phyloP scores from a whole-genome alignment of 192 early-diverging fungal genomes.

The Backusella mclennaniae region DNA sequence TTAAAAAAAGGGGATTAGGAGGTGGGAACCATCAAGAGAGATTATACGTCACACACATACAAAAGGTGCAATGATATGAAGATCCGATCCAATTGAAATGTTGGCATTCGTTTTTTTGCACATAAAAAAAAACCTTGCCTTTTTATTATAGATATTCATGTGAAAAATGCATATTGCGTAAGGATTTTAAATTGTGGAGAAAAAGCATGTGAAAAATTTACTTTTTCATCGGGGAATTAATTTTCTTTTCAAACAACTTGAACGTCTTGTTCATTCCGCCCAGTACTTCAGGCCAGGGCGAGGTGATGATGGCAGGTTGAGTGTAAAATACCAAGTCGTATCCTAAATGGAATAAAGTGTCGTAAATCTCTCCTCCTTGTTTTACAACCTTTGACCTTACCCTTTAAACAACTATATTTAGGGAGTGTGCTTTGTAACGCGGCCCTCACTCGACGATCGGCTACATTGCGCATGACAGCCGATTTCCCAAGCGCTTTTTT shows the following conservation, averaged over 20 bases:
- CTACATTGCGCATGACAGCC: slow-evolving; percentile 11
- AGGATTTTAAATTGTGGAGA: background rate
- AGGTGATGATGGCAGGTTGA: background rate
- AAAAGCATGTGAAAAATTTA: slow-evolving; percentile 13
- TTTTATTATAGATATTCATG: slow-evolving; percentile 4
- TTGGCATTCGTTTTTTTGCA: background rate
- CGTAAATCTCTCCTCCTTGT: background rate
- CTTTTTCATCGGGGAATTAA: slow-evolving; percentile 1
- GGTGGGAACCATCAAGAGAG: background rate
- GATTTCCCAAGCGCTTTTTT: slow-evolving; percentile 18
- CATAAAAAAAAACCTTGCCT: background rate
- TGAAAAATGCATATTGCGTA: slow-evolving; percentile 2
- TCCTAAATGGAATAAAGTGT: background rate
- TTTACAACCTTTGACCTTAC: background rate
- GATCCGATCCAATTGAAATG: slow-evolving; percentile 4
- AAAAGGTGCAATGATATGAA: background rate
- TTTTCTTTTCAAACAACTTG: background rate
- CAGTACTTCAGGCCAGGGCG: background rate
- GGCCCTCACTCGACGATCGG: slow-evolving; percentile 3
- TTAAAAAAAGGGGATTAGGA: background rate
- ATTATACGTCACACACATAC: background rate
- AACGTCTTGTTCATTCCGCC: background rate
- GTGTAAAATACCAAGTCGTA: slow-evolving; percentile 10
- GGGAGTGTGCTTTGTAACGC: slow-evolving; percentile 1
- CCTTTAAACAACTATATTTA: background rate